These are phyloP conservation scores for Paraconiothyrium brasiliense DNA, from an alignment of 2,329 filamentous ascomycete species.

Conservation along the genomic window DNA sequence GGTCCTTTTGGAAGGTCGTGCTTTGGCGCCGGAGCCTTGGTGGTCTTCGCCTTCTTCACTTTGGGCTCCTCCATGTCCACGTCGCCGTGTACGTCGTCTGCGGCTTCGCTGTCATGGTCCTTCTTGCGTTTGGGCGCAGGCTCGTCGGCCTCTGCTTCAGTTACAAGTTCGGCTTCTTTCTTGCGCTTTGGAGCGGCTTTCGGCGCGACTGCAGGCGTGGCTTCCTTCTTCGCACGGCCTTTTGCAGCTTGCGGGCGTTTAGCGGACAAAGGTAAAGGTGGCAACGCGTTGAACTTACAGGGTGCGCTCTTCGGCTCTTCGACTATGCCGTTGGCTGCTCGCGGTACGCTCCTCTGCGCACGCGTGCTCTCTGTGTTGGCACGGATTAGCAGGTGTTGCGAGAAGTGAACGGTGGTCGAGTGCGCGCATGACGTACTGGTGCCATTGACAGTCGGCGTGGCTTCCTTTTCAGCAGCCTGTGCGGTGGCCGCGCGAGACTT, in stretches of 20 bases:
- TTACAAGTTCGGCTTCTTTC: conserved; percentile 24
- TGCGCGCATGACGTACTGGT: conserved; percentile 38
- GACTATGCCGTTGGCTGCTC: conserved; percentile 16
- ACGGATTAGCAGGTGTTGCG: conserved; percentile 27
- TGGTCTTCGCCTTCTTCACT: conserved; percentile 36
- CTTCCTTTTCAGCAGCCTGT: conserved; percentile 34
- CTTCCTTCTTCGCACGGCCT: conserved; percentile 22
- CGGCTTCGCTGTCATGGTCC: conserved; percentile 34
- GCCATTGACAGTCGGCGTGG: conserved; percentile 41
- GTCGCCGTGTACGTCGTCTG: conserved; percentile 19
- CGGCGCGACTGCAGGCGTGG: conserved; percentile 25
- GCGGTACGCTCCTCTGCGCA: conserved; percentile 38
- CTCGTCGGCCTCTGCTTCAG: conserved; percentile 1
- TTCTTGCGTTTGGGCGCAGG: conserved; percentile 16
- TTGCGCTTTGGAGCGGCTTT: conserved; percentile 15
- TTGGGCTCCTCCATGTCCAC: conserved; percentile 29
- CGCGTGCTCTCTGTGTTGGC: conserved; percentile 30
- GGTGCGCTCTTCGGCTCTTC: conserved; percentile 22
- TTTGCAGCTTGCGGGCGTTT: conserved; percentile 14
- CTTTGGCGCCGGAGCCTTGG: conserved; percentile 29
- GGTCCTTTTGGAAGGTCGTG: conserved; percentile 38
- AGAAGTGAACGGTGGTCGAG: conserved; percentile 21
- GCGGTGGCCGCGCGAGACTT: conserved; percentile 39
- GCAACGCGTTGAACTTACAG: conserved; percentile 12
- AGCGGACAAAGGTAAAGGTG: conserved; percentile 13